Conservation (phyloP, 129 eudicot genomes). For the Helichrysum umbraculigerum region DNA sequence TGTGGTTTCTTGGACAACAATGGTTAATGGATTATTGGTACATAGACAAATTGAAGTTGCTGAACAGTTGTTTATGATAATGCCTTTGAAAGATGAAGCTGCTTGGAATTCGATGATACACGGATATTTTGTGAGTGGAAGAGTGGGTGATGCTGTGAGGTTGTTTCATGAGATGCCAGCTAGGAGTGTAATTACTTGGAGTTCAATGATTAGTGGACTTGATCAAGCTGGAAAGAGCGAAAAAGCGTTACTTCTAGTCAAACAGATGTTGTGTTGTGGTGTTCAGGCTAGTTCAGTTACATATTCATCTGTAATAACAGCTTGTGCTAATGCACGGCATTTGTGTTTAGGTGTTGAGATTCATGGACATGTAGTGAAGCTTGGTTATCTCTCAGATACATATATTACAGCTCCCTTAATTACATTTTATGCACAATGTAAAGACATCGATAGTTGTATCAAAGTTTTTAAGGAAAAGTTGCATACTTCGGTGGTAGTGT, state of each 20-base stretch:
- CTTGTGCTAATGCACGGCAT: slow-evolving; percentile 49
- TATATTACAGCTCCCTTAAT: slow-evolving; percentile 64
- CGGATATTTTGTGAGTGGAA: slow-evolving; percentile 60
- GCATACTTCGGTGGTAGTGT: slow-evolving; percentile 59
- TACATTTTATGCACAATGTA: slow-evolving; percentile 76
- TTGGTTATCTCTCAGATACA: slow-evolving; percentile 52
- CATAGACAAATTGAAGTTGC: slow-evolving; percentile 50
- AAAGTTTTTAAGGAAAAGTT: slow-evolving; percentile 56
- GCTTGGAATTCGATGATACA: slow-evolving; percentile 76
- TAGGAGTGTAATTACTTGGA: slow-evolving; percentile 75
- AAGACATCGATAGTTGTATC: slow-evolving; percentile 35
- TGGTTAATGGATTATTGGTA: slow-evolving; percentile 57
- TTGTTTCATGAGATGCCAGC: slow-evolving; percentile 63
- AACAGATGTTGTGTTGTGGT: slow-evolving; percentile 47
- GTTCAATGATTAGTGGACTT: slow-evolving; percentile 80
- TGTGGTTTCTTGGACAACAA: slow-evolving; percentile 75
- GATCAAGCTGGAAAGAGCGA: slow-evolving; percentile 67
- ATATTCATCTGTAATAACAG: slow-evolving; percentile 55
- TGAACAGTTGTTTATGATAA: slow-evolving; percentile 48
- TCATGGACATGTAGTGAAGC: slow-evolving; percentile 63
- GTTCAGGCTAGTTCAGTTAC: slow-evolving; percentile 54
- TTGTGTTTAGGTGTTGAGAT: slow-evolving; percentile 45
- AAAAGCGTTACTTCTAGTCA: slow-evolving; percentile 52
- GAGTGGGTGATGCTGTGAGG: slow-evolving; percentile 57
- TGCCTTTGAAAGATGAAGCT: slow-evolving; percentile 71